Conservation (phyloP, 78 protist genomes). For the Isochrysis galbana region DNA sequence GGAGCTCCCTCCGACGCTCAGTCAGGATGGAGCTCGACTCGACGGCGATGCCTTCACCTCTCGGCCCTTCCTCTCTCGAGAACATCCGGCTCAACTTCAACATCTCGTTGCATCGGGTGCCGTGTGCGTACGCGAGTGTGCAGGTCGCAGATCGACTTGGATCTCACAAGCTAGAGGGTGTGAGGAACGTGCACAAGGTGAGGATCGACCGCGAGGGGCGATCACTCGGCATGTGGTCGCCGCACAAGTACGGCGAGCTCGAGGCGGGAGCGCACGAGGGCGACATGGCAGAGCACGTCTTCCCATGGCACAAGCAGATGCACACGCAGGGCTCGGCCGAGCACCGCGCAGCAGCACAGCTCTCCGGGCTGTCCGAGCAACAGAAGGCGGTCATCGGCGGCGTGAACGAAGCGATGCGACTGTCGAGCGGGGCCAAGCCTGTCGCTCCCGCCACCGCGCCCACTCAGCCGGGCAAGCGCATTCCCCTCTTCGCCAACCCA, state of each 20-base stretch:
- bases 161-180: not conserved
- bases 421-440: not conserved
- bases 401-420: not conserved
- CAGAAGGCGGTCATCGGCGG: not conserved
- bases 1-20: not conserved
- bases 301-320: constrained; percentile 2
- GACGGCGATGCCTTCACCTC: not conserved
- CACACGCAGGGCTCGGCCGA: not conserved
- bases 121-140: not conserved
- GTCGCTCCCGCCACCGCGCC: no score
- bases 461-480: no score
- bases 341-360: not conserved
- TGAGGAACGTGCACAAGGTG: not conserved
- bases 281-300: not conserved
- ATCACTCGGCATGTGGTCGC: not conserved
- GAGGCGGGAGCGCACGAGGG: not conserved
- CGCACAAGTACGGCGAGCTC: not conserved
- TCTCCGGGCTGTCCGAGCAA: not conserved
- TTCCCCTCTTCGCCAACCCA: no score
- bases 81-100: not conserved
- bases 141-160: not conserved
- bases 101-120: not conserved
- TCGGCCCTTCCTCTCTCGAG: not conserved
- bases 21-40: not conserved
- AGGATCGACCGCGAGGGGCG: not conserved